These are phyloP conservation scores for Penicillium argentinense DNA, from an alignment of 495 filamentous ascomycete genomes.

Conservation along the genomic window DNA sequence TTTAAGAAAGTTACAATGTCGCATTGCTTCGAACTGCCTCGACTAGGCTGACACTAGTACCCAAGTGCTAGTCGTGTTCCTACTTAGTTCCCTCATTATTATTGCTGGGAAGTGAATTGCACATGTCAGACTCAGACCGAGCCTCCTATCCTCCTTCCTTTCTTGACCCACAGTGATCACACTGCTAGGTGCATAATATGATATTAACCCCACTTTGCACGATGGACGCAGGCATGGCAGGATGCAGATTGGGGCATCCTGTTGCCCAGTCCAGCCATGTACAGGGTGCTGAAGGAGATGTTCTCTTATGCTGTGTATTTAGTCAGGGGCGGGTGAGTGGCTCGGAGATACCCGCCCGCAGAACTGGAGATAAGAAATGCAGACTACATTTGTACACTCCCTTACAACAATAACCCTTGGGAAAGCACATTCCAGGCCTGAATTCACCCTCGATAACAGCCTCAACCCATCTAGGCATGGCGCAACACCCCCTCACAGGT, in stretches of 20 bases:
- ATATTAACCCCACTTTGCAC: constrained; percentile 24
- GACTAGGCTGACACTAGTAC: no score
- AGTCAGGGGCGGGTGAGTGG: no score
- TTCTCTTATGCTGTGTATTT: no score
- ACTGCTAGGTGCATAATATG: constrained; percentile 14
- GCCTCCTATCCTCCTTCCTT: neutral
- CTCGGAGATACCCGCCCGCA: no score
- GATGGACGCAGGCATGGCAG: neutral
- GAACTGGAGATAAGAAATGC: no score
- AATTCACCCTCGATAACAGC: neutral
- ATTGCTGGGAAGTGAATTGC: constrained; percentile 17
- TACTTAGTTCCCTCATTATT: no score
- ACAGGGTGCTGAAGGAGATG: no score
- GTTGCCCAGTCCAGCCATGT: no score
- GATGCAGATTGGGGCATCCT: no score
- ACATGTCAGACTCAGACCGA: constrained; percentile 19
- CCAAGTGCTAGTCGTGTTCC: no score
- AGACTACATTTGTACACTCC: no score
- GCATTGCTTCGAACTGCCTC: constrained; percentile 19
- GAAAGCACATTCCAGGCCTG: neutral
- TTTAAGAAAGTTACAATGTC: constrained; percentile 31
- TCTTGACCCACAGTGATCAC: constrained; percentile 1
- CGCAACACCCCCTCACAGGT: constrained; percentile 17
- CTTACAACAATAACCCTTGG: no score
- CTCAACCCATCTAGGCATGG: constrained; percentile 13